Percentiles rank a stretch among this genome's conserved stretches.
Evolutionary conservation across 495 filamentous ascomycete genomes (phyloP).

Genomic region (Trichocladium uniseriatum): DNA sequence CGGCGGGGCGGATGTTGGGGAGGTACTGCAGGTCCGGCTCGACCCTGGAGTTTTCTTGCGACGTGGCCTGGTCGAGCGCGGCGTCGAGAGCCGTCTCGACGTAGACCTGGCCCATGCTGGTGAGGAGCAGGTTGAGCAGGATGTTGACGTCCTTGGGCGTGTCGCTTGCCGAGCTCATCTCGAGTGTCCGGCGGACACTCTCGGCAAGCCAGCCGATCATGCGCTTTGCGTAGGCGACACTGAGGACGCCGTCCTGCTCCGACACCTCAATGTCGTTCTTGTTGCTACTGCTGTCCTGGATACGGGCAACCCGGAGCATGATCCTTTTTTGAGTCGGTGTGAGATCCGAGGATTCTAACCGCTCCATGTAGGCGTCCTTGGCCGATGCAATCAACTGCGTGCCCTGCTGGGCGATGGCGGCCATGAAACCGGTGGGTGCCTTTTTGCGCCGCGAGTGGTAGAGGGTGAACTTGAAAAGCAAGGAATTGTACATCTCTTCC

Average conservation of each 20-base stretch:
- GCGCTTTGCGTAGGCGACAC: slow-evolving; percentile 76
- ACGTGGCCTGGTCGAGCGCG: slow-evolving; percentile 60
- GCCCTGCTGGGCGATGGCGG: slow-evolving; percentile 74
- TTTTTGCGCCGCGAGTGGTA: slow-evolving; percentile 83
- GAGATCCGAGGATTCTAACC: slow-evolving; percentile 76
- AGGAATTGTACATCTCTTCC: slow-evolving; percentile 84
- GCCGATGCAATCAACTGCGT: slow-evolving; percentile 74
- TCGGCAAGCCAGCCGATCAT: slow-evolving; percentile 99
- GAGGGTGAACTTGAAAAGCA: slow-evolving; percentile 90
- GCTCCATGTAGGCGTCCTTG: slow-evolving; percentile 73
- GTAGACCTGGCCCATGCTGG: slow-evolving; percentile 88
- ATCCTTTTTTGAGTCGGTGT: slow-evolving; percentile 75
- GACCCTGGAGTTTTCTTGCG: slow-evolving; percentile 64
- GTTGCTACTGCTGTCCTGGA: slow-evolving; percentile 46
- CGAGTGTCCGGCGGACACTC: slow-evolving; percentile 83
- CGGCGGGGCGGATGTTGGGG: slow-evolving; percentile 63
- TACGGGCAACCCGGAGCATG: slow-evolving; percentile 72
- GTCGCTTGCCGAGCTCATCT: slow-evolving; percentile 75
- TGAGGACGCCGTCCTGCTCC: slow-evolving; percentile 78
- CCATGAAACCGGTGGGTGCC: slow-evolving; percentile 78
- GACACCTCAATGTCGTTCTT: slow-evolving; percentile 77
- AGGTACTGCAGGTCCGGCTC: slow-evolving; percentile 89
- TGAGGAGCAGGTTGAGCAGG: slow-evolving; percentile 72
- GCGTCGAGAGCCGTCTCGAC: slow-evolving; percentile 90
- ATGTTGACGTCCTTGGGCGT: slow-evolving; percentile 91